Percentiles rank a stretch among this genome's conserved stretches.
Conservation (phyloP, 495 filamentous ascomycete species). For the Xylaria telfairii region DNA sequence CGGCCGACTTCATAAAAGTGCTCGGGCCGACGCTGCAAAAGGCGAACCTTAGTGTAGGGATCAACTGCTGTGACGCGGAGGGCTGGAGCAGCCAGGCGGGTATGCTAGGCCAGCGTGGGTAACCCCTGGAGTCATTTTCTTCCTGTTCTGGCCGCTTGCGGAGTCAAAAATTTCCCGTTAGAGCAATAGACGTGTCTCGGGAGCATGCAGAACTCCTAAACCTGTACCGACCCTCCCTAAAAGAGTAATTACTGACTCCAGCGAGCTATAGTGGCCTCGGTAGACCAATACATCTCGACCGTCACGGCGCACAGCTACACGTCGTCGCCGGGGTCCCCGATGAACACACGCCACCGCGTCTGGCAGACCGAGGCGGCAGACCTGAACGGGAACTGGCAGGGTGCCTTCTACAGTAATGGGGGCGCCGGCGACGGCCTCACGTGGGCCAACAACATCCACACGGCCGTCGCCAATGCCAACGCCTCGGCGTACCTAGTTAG, state of each 20-base stretch:
- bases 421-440: slow-evolving; percentile 54
- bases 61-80: slow-evolving; percentile 60
- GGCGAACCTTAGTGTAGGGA: slow-evolving; percentile 45
- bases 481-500: slow-evolving; percentile 56
- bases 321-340: slow-evolving; percentile 42
- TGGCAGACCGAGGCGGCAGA: slow-evolving; percentile 64
- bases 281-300: slow-evolving; percentile 45
- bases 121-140: too few relatives aligned
- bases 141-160: too few relatives aligned
- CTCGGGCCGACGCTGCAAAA: slow-evolving; percentile 52
- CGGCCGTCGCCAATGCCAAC: slow-evolving; percentile 49
- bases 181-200: too few relatives aligned
- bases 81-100: slow-evolving; percentile 51
- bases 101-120: slow-evolving; percentile 50
- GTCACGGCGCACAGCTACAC: slow-evolving; percentile 58
- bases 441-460: slow-evolving; percentile 60
- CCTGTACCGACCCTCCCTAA: too few relatives aligned
- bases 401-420: slow-evolving; percentile 51
- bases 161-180: too few relatives aligned
- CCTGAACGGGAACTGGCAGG: slow-evolving; percentile 49
- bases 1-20: slow-evolving; percentile 59
- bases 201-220: too few relatives aligned
- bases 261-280: too few relatives aligned
- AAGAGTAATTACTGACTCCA: too few relatives aligned
- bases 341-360: slow-evolving; percentile 45